Evolutionary conservation across 129 eudicot species (phyloP), one percentile per base, ranked within the genome.

Genomic region (Saposhnikovia divaricata): DNA sequence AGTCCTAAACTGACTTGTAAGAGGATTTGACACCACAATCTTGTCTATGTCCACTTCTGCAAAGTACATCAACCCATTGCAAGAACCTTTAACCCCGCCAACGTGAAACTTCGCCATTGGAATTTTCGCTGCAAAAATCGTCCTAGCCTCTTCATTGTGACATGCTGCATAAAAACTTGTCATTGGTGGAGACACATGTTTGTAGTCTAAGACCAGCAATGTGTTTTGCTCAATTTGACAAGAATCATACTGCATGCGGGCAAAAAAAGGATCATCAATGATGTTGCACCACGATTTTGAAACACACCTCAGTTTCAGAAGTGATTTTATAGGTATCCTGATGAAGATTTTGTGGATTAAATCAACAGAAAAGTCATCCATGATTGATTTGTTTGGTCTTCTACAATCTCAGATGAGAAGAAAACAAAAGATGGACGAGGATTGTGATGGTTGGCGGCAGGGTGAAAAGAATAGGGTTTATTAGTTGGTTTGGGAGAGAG

Each of bases 41-140:
- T 23, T 12, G 1, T 21, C 10, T 10, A 31, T 13, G 12, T 15
- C 0, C 1, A 23, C 3, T 42, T 23, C 19, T 3, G 37, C 21
- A 27, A 72, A 72, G 51, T 72, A 74, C 5, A 45, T 14, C 57
- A 74, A 45, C 8, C 77, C 77, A 25, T 74, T 45, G 77, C 77
- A 74, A 44, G 57, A 74, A 25, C 57, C 77, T 44, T 0, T 16
- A 19, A 4, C 21, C 27, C 23, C 3, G 3, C 9, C 1, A 19
- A 40, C 18, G 1, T n/a, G 39, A n/a, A 74, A 43, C 53, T n/a
- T 74, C 5, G 12, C 39, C 38, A 45, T 74, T 0, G 77, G 37
- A n/a, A 10, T 45, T 5, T 74, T 25, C 2, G 39, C 10, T 10
- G 40, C 77, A 74, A 5, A 21, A 12, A 74, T 74, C 39, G 25